A percentile compares a stretch with the other conserved stretches of the same genome.
These are phyloP conservation scores for Linderniella brevidens DNA, from an alignment of 257 asterid species.

Conservation along the genomic window DNA sequence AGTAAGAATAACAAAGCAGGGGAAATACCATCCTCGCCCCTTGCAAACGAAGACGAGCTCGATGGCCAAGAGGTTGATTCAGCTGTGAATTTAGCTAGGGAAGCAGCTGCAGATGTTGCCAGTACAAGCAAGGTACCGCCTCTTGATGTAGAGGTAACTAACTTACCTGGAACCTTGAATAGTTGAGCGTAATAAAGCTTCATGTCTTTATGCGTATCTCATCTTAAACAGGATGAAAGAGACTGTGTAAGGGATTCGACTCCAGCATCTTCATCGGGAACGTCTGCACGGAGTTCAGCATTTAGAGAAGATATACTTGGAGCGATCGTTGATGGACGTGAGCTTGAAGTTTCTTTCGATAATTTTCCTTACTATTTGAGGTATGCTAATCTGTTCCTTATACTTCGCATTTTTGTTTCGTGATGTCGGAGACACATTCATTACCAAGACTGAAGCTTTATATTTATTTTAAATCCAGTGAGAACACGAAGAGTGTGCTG, in stretches of 20 bases:
- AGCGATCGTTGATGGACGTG: slow-evolving; percentile 39
- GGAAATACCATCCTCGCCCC: slow-evolving; percentile 44
- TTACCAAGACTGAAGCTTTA: neutral
- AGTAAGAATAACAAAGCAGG: slow-evolving; percentile 33
- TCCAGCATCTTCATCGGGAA: slow-evolving; percentile 35
- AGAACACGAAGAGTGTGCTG: slow-evolving; percentile 68
- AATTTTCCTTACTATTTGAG: slow-evolving; percentile 77
- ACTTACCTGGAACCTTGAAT: too few relatives aligned
- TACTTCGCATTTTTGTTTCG: too few relatives aligned
- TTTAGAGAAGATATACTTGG: slow-evolving; percentile 49
- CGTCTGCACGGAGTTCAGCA: slow-evolving; percentile 35
- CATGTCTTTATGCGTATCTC: slow-evolving; percentile 11
- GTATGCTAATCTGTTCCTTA: slow-evolving; percentile 21
- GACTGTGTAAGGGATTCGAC: slow-evolving; percentile 45
- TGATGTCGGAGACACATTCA: too few relatives aligned
- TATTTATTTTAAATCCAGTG: slow-evolving; percentile 38
- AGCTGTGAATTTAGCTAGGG: slow-evolving; percentile 30
- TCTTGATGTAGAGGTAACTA: slow-evolving; percentile 22
- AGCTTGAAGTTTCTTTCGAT: slow-evolving; percentile 63
- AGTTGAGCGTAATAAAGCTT: neutral
- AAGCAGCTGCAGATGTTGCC: slow-evolving; percentile 34
- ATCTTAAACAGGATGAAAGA: slow-evolving; percentile 37
- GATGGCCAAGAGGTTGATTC: slow-evolving; percentile 69
- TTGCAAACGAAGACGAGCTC: slow-evolving; percentile 49
- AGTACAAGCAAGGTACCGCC: slow-evolving; percentile 36